These are phyloP conservation scores for Ustilaginoidea virens DNA, from an alignment of 2,329 filamentous ascomycete genomes.

Conservation along the genomic window DNA sequence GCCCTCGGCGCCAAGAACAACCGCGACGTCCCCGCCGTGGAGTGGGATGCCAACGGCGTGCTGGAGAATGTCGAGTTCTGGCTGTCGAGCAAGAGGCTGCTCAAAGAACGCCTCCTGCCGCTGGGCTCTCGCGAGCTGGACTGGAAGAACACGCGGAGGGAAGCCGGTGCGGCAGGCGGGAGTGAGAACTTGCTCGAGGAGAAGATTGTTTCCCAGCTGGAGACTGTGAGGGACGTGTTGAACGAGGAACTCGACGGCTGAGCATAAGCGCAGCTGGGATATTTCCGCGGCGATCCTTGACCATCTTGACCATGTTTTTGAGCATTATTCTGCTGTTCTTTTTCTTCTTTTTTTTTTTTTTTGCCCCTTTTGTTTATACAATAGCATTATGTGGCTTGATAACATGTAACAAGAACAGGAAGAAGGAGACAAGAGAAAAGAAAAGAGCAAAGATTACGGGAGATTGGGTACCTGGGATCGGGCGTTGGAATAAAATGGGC, in stretches of 20 bases:
- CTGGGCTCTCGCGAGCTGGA: constrained; percentile 57
- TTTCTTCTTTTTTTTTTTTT: background rate
- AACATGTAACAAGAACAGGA: background rate
- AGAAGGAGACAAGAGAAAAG: background rate
- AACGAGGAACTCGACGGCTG: constrained; percentile 31
- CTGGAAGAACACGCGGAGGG: constrained; percentile 31
- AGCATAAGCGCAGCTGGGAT: constrained; percentile 3
- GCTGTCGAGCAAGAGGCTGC: constrained; percentile 50
- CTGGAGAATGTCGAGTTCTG: constrained; percentile 76
- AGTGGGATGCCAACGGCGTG: constrained; percentile 58
- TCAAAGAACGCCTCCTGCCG: constrained; percentile 60
- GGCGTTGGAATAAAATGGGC: constrained; percentile 8
- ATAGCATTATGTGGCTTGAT: background rate
- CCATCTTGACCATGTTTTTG: too few relatives aligned
- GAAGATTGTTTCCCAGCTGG: constrained; percentile 56
- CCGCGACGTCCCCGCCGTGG: constrained; percentile 57
- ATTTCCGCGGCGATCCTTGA: too few relatives aligned
- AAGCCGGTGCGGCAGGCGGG: constrained; percentile 18
- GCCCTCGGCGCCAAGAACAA: constrained; percentile 48
- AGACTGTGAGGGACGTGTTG: constrained; percentile 40
- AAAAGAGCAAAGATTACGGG: background rate
- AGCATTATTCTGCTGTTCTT: constrained; percentile 3
- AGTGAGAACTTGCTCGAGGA: constrained; percentile 56
- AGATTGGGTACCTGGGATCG: constrained; percentile 1
- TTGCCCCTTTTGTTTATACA: too few relatives aligned